phyloP scores from a whole-genome alignment of 2,329 filamentous ascomycete genomes.

The Plenodomus tracheiphilus region DNA sequence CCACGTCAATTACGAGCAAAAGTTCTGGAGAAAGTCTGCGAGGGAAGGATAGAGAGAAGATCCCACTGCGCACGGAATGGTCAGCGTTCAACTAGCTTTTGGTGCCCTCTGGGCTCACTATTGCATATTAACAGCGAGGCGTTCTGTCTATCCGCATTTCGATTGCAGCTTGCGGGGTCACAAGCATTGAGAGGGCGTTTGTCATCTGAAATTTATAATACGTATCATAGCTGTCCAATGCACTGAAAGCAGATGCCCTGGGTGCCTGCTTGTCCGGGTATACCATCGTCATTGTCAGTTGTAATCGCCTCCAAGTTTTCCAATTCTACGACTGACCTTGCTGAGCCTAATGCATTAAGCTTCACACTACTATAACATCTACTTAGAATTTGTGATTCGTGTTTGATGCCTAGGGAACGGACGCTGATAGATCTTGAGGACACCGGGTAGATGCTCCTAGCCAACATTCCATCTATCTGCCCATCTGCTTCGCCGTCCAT shows the following conservation, averaged over 20 bases:
- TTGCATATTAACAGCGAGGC: constrained; percentile 45
- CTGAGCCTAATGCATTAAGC: background rate
- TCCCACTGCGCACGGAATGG: background rate
- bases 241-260: background rate
- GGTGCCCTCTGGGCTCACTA: background rate
- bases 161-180: constrained; percentile 16
- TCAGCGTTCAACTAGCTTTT: constrained; percentile 11
- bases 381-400: too few relatives aligned
- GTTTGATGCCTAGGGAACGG: too few relatives aligned
- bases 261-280: background rate
- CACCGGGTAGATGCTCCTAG: too few relatives aligned
- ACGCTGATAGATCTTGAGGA: too few relatives aligned
- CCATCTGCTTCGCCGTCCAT: constrained; percentile 36
- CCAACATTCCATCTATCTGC: too few relatives aligned
- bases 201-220: constrained; percentile 6
- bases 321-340: background rate
- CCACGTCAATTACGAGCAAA: constrained; percentile 63
- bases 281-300: background rate
- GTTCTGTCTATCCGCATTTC: constrained; percentile 39
- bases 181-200: constrained; percentile 28
- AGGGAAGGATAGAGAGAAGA: constrained; percentile 10
- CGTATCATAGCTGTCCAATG: constrained; percentile 7
- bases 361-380: background rate
- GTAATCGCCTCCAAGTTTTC: background rate
- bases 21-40: constrained; percentile 58